Percentiles rank a stretch among this genome's conserved stretches.
phyloP scores from a whole-genome alignment of 2,329 filamentous ascomycete species.

The Fusarium buxicola region DNA sequence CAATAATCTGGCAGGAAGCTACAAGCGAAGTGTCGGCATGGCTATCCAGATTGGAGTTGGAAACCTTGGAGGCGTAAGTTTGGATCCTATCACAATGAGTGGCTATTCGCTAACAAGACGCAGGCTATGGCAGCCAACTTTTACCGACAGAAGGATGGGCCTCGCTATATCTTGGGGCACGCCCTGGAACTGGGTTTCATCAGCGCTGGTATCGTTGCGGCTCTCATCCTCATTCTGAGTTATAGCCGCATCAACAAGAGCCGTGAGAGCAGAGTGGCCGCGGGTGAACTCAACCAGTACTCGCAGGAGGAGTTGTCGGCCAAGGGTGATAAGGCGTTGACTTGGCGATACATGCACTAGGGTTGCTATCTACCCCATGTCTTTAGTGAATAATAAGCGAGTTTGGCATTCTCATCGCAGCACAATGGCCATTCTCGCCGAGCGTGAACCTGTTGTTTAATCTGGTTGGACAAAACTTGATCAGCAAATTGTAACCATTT shows the following conservation, averaged over 20 bases:
- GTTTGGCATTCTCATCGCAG: neutral
- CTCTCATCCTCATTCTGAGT: conserved; percentile 57
- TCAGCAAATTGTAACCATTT: no score
- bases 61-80: conserved; percentile 64
- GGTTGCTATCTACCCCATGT: neutral
- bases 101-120: neutral
- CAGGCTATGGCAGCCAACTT: conserved; percentile 80
- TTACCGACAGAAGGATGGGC: conserved; percentile 66
- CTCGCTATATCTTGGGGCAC: conserved; percentile 63
- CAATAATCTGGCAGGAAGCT: conserved; percentile 77
- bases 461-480: no score
- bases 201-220: conserved; percentile 57
- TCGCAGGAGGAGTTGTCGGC: conserved; percentile 64
- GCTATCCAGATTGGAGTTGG: conserved; percentile 72
- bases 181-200: conserved; percentile 64
- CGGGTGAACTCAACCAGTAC: conserved; percentile 55
- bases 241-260: conserved; percentile 71
- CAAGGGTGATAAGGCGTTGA: conserved; percentile 70
- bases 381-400: neutral
- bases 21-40: conserved; percentile 75
- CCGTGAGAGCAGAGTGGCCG: conserved; percentile 59
- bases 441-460: no score
- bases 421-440: no score
- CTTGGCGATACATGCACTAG: conserved; percentile 70
- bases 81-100: fast-evolving